These are phyloP conservation scores for Monosporascus sp. DNA, from an alignment of 2,329 filamentous ascomycete genomes.

Conservation along the genomic window DNA sequence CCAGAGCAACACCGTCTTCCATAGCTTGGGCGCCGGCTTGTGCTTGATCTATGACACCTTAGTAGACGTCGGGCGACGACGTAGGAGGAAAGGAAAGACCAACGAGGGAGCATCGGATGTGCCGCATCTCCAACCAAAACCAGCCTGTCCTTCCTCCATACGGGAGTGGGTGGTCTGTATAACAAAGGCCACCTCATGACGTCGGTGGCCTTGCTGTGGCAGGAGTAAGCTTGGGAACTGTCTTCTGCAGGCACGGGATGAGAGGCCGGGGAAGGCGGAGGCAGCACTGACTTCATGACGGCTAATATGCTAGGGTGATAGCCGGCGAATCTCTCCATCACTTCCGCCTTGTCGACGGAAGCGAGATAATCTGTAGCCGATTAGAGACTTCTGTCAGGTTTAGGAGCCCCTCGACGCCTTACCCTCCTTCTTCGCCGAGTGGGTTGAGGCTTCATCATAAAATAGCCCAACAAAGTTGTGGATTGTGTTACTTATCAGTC, in stretches of 20 bases:
- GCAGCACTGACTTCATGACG: slow-evolving; percentile 20
- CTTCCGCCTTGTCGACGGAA: slow-evolving; percentile 22
- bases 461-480: slow-evolving; percentile 32
- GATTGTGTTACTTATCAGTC: slow-evolving; percentile 21
- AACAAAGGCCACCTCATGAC: slow-evolving; percentile 32
- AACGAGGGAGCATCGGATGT: slow-evolving; percentile 35
- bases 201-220: slow-evolving; percentile 28
- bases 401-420: not conserved
- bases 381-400: not conserved
- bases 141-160: slow-evolving; percentile 28
- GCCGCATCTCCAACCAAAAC: slow-evolving; percentile 33
- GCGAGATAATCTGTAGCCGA: slow-evolving; percentile 26
- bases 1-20: slow-evolving; percentile 31
- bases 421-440: slow-evolving; percentile 5
- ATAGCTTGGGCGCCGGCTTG: slow-evolving; percentile 32
- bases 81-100: slow-evolving; percentile 4
- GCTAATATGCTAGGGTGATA: slow-evolving; percentile 23
- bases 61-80: not conserved
- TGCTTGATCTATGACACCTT: slow-evolving; percentile 29
- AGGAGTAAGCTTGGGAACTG: not conserved
- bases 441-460: slow-evolving; percentile 11
- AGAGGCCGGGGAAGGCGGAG: not conserved
- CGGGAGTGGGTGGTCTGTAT: slow-evolving; percentile 27
- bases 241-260: no score
- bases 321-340: slow-evolving; percentile 23